Percentiles rank a stretch among this genome's conserved stretches.
Conservation (phyloP, 1,284 basidiomycete species). For the Mycosarcoma maydis region DNA sequence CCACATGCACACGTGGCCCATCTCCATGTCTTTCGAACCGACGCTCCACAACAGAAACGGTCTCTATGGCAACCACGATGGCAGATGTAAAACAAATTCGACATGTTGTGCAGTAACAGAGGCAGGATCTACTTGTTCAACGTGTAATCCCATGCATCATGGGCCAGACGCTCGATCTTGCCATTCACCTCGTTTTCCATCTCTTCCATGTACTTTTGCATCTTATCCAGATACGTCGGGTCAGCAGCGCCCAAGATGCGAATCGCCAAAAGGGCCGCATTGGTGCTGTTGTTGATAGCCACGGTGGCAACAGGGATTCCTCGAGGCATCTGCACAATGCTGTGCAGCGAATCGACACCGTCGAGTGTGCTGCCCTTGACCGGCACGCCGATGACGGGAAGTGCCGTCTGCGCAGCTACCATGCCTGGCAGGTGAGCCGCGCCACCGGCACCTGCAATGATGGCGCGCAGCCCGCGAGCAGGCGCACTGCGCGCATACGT, state of each 20-base stretch:
- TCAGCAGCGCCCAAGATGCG: conserved; percentile 81
- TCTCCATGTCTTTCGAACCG: too few relatives aligned
- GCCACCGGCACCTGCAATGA: conserved; percentile 96
- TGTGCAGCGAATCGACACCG: conserved; percentile 94
- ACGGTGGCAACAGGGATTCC: conserved; percentile 97
- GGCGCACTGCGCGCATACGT: conserved; percentile 83
- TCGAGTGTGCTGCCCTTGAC: conserved; percentile 94
- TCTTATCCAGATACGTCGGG: conserved; percentile 75
- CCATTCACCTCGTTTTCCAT: conserved; percentile 84
- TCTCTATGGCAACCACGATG: too few relatives aligned
- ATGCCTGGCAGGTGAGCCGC: conserved; percentile 98
- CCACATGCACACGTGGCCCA: too few relatives aligned
- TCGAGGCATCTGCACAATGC: conserved; percentile 98
- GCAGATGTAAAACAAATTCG: too few relatives aligned
- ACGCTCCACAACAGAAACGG: too few relatives aligned
- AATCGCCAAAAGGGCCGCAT: conserved; percentile 90
- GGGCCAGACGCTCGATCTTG: conserved; percentile 81
- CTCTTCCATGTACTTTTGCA: conserved; percentile 79
- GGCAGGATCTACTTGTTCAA: conserved; percentile 56
- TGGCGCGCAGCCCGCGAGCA: conserved; percentile 77
- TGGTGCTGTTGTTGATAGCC: conserved; percentile 94
- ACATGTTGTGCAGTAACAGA: too few relatives aligned
- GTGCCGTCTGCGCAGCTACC: conserved; percentile 90
- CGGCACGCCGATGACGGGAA: conserved; percentile 96
- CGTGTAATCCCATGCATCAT: conserved; percentile 81